Base-by-base conservation (phyloP, 257 asterid genomes). In the Solanum lignicaule region DNA sequence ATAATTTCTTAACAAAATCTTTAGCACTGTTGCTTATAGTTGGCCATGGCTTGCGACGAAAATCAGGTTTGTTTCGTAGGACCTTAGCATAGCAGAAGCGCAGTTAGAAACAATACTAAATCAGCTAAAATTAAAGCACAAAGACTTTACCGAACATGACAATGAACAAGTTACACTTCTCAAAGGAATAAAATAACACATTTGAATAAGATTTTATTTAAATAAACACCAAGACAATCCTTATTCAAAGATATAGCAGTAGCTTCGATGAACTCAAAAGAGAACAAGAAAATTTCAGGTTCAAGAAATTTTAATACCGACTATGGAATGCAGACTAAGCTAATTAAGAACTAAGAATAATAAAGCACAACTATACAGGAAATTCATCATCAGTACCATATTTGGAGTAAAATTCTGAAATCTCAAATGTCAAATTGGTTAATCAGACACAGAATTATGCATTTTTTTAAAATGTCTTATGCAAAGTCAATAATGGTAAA, bases 41-140 rank as follows among this genome's bases (percentile, higher is more conserved):
- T 84, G 96, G 94, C 98, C 98, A 95, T 85, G 98, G 98, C 89
- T 95, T 95, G 81, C 96, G 98, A 74, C 93, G 90, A 88, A 94
- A 95, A 86, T 95, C 98, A 4, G 98, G 98, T 92, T 94, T 94
- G 93, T 95, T 95, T 91, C 93, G 90, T 46, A 95, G 90, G 87
- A 95, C 98, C 98, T 88, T 43, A 18, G 20, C 6, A 31, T 48
- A 48, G 86, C 21, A 46, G 69, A 48, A 82, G 31, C 43, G 2
- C 4, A 82, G 69, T 82, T 48, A 82, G 69, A 31, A 82, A 29
- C 18, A 9, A 82, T 10, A 48, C 20, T 48, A 48, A 82, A 82
- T 82, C 43, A 82, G 43, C 12, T 29, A 48, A 55, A 43, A 12
- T 43, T 43, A 43, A 82, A 82, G 66, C 68, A 81, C 68, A 48